These are phyloP conservation scores for Coriolopsis trogii DNA, from an alignment of 1,284 basidiomycete species.

Conservation along the genomic window DNA sequence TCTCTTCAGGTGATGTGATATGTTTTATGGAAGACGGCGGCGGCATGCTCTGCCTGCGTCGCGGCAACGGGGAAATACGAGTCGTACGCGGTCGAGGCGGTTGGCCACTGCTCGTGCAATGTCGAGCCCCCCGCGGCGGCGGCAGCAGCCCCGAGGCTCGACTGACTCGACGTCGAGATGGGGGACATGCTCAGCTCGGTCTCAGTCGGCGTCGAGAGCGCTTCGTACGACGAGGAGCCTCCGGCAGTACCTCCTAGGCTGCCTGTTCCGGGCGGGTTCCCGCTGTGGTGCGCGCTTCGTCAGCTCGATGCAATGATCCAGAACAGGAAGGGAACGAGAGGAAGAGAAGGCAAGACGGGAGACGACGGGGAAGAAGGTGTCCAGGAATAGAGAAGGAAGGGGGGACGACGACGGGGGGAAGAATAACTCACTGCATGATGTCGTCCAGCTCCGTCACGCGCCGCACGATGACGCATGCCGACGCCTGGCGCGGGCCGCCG, in stretches of 20 bases:
- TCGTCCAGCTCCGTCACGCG: conserved; percentile 64
- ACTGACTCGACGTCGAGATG: conserved; percentile 63
- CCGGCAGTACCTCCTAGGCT: too few relatives aligned
- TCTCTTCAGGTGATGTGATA: conserved; percentile 37
- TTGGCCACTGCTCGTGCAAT: conserved; percentile 52
- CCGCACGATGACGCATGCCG: conserved; percentile 59
- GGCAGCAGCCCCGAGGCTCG: conserved; percentile 39
- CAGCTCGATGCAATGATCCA: too few relatives aligned
- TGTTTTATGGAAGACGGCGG: conserved; percentile 33
- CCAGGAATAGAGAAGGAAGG: too few relatives aligned
- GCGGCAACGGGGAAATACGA: conserved; percentile 64
- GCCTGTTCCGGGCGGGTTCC: too few relatives aligned
- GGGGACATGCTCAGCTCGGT: conserved; percentile 67
- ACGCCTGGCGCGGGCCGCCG: conserved; percentile 44
- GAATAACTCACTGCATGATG: conserved; percentile 68
- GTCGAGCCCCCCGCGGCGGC: too few relatives aligned
- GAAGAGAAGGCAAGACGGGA: too few relatives aligned
- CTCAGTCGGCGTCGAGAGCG: conserved; percentile 56
- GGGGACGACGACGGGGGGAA: too few relatives aligned
- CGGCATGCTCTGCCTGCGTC: conserved; percentile 28
- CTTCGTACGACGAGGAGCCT: conserved; percentile 43
- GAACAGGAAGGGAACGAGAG: too few relatives aligned
- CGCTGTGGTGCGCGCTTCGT: conserved; percentile 36
- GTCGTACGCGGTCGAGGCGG: conserved; percentile 61
- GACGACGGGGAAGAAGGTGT: too few relatives aligned